Evolutionary conservation across 2,329 filamentous ascomycete genomes (phyloP), one percentile per base, ranked within the genome.

Genomic region (Neocatenulostroma microsporum): DNA sequence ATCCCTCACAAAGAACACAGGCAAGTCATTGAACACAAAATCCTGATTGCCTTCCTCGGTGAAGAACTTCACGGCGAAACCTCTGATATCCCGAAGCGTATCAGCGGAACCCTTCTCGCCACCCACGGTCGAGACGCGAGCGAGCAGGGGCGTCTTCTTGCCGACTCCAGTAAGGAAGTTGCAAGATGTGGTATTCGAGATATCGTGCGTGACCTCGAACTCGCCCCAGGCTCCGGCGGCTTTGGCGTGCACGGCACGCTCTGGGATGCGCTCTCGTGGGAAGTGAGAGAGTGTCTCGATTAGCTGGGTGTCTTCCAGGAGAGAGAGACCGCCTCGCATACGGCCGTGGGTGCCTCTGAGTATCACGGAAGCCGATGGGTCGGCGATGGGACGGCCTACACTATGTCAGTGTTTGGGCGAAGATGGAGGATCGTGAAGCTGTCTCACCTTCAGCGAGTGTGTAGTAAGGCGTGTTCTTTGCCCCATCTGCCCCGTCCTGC

Each of bases 61-160:
- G 47, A 62, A 70, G 42, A 73, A 61, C 49, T 74, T 74, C 42
- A 73, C 56, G 3, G 64, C 62, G 47, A 61, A 73, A 3, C 70
- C 70, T 37, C 68, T 59, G 34, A 68, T 57, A 56, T 74, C 69
- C 27, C 70, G 57, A 1, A 63, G 60, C 1, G 63, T 67, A 45
- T 73, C 70, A 12, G 66, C 57, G 11, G 60, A 64, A 2, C 69
- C 70, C 21, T 56, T 60, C 41, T 70, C 67, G 1, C 57, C 56
- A 17, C 84, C 75, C 1, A 87, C 84, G 0, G 84, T 89, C 0
- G 83, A 89, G 58, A 89, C 87, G 0, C 84, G 78, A 15, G 83
- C 55, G 48, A 84, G 84, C 1, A 84, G 67, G 0, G 72, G 76
- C 0, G 82, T 86, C 27, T 72, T 73, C 19, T 78, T 73, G 0